Evolutionary conservation across 495 filamentous ascomycete species (phyloP).

Genomic region (Penicillium argentinense): DNA sequence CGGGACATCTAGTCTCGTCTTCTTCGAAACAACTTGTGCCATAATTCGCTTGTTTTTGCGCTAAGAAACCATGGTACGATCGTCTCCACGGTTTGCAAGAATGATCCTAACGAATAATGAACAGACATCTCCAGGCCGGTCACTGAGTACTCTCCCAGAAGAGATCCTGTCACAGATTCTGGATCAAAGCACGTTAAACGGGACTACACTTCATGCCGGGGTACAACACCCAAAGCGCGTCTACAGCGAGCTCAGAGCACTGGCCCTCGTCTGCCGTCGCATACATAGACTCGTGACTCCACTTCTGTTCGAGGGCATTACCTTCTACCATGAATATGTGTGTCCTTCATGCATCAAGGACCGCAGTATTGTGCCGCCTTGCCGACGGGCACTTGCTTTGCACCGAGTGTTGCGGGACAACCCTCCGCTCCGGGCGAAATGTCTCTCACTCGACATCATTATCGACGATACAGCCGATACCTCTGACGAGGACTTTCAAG

Average conservation of each 20-base stretch:
- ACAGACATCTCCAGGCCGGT: too few relatives aligned
- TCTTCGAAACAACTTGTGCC: too few relatives aligned
- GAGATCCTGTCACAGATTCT: neutral
- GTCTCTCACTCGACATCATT: conserved; percentile 1
- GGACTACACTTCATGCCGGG: neutral
- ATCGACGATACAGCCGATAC: neutral
- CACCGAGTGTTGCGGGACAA: conserved; percentile 4
- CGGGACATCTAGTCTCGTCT: too few relatives aligned
- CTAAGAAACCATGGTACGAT: too few relatives aligned
- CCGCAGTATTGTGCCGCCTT: neutral
- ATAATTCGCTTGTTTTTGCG: too few relatives aligned
- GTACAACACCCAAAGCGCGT: neutral
- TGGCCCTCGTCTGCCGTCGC: conserved; percentile 3
- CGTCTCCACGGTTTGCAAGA: too few relatives aligned
- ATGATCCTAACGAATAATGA: too few relatives aligned
- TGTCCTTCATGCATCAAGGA: neutral
- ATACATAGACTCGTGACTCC: conserved; percentile 2
- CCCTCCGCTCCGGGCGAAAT: neutral
- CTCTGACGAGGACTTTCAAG: neutral
- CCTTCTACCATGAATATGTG: neutral
- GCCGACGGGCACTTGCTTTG: neutral
- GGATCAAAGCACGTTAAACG: neutral
- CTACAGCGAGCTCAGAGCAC: neutral
- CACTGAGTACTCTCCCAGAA: neutral
- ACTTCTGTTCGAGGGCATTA: conserved; percentile 4